Evolutionary conservation across 495 filamentous ascomycete species (phyloP), one percentile per base, ranked within the genome.

Genomic region (Penicillium crystallinum): DNA sequence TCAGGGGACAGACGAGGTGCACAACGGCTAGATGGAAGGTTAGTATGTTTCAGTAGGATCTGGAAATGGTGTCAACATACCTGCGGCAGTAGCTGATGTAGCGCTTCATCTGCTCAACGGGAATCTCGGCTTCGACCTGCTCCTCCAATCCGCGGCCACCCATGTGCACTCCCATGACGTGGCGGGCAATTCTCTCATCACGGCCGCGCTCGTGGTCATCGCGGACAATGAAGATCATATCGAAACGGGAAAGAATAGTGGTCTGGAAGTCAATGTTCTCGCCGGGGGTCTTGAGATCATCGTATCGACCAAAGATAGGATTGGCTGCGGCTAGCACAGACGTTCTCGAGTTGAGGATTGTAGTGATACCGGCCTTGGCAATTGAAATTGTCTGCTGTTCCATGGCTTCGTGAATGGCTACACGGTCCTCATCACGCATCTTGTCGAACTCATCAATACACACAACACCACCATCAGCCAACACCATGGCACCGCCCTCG

Each of bases 361-460:
- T 99, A 14, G 95, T 99, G 61, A 99, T 97, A 62, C 95, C 95
- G 4, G 95, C 95, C 71, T 99, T 99, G 56, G 95, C 95, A 61
- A 99, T 97, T 9, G 95, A 99, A 52, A 99, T 99, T 6, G 95
- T 99, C 70, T 99, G 95, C 71, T 99, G 95, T 64, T 99, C 95
- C 95, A 99, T 99, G 52, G 95, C 95, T 80, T 99, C 95, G 78
- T 99, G 95, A 68, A 99, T 99, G 8, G 95, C 95, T 18, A 99
- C 95, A 56, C 95, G 83, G 58, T 99, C 95, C 69, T 99, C 95
- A 68, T 99, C 95, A 52, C 95, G 81, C 95, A 99, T 99, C 76
- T 99, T 99, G 74, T 99, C 95, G 67, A 99, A 99, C 70, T 99
- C 95, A 66, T 99, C 95, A 69, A 99, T 99, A 73, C 95, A 99